Evolutionary conservation across 2,329 filamentous ascomycete species (phyloP), one percentile per base, ranked within the genome.

Genomic region (Phaeophleospora eucalypticola): DNA sequence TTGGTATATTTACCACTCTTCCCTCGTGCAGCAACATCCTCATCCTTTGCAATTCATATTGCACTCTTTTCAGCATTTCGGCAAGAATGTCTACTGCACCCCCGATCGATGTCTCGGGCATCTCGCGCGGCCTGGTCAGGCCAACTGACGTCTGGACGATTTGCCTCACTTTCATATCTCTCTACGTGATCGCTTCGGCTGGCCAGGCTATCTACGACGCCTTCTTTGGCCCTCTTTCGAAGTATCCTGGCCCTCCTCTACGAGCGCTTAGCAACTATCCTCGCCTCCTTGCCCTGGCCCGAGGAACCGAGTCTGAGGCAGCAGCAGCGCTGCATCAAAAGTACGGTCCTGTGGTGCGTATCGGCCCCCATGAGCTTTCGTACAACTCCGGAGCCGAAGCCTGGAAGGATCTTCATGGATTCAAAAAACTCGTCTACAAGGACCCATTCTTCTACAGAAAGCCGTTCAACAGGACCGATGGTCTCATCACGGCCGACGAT

Each of bases 171-270:
- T 51, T 52, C n/a, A 19, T 41, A 21, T 32, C 24, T 12, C 24
- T 56, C 3, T 58, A 49, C 14, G 4, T 54, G 21, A n/a, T 49
- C 42, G 58, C 55, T 38, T 35, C 39, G 16, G 4, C 54, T 15
- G 41, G 33, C 18, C 35, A 32, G 15, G 44, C 48, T 20, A 51
- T 70, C 32, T 70, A 72, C 57, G 67, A 65, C 45, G 49, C 68
- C 15, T 73, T 64, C 53, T 69, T 75, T 46, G 68, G 72, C 29
- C 71, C 73, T 3, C 61, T 75, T 0, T 56, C 61, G 16, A 66
- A 69, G 34, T 70, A 69, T 20, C 72, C 72, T 1, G 73, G 72
- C 0, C 71, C 73, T 2, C 61, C 61, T 16, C 35, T 57, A 7
- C 46, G 53, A 24, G 52, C 50, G n/a, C 44, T 60, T 35, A 56